These are phyloP conservation scores for Filosporella fistucella DNA, from an alignment of 495 filamentous ascomycete genomes.

Conservation along the genomic window DNA sequence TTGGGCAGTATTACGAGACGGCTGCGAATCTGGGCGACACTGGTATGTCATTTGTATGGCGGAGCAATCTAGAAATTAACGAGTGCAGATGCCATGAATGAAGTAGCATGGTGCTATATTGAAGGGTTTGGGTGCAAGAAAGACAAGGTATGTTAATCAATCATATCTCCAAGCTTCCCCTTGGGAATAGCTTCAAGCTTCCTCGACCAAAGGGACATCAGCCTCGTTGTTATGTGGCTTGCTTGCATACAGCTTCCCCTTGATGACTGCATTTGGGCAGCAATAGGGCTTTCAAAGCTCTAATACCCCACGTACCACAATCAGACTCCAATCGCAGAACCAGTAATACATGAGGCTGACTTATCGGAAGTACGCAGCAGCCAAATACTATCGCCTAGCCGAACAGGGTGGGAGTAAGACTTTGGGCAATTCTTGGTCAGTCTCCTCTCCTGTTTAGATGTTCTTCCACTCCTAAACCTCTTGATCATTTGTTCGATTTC, in stretches of 20 bases:
- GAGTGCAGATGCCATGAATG: slow-evolving; percentile 85
- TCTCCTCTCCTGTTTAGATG: slow-evolving; percentile 26
- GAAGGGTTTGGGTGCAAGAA: slow-evolving; percentile 94
- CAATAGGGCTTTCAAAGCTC: slow-evolving; percentile 26
- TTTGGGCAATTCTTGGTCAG: slow-evolving; percentile 94
- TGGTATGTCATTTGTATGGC: slow-evolving; percentile 32
- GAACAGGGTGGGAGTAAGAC: slow-evolving; percentile 86
- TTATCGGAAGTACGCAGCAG: slow-evolving; percentile 39
- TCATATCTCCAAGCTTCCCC: slow-evolving; percentile 10
- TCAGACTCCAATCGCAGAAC: too few species aligned
- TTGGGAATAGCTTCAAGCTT: slow-evolving; percentile 25
- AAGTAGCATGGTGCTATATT: slow-evolving; percentile 91
- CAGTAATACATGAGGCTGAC: slow-evolving; percentile 20
- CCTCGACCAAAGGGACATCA: slow-evolving; percentile 16
- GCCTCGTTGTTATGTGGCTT: slow-evolving; percentile 25
- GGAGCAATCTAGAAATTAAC: slow-evolving; percentile 12
- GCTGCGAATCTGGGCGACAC: slow-evolving; percentile 94
- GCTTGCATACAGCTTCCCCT: slow-evolving; percentile 14
- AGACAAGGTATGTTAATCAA: slow-evolving; percentile 74
- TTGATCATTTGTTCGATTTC: background rate
- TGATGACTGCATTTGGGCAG: slow-evolving; percentile 30
- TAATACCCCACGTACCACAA: slow-evolving; percentile 14
- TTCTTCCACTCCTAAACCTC: background rate
- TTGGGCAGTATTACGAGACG: slow-evolving; percentile 82
- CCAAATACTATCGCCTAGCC: slow-evolving; percentile 89